A percentile compares a stretch with the other conserved stretches of the same genome.
phyloP scores from a whole-genome alignment of 208 protist species.

The Leishmania turanica region DNA sequence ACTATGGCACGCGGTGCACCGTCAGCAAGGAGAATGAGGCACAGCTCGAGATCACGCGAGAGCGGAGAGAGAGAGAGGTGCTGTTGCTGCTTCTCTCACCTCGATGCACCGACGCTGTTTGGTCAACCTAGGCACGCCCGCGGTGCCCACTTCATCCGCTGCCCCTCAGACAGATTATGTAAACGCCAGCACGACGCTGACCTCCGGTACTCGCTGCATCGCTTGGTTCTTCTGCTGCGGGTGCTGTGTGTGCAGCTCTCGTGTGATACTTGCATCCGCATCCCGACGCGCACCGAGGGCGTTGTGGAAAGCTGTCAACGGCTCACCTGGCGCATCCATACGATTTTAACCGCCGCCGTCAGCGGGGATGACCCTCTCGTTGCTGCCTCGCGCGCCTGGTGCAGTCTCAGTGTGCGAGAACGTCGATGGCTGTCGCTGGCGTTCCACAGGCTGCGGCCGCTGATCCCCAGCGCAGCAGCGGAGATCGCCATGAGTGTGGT shows the following conservation, averaged over 20 bases:
- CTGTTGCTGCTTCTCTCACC: conserved; percentile 7
- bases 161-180: background rate
- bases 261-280: background rate
- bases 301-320: background rate
- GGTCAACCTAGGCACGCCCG: background rate
- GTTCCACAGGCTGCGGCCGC: background rate
- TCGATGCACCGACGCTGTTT: background rate
- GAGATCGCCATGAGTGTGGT: background rate
- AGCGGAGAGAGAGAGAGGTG: background rate
- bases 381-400: background rate
- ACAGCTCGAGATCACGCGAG: background rate
- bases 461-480: background rate
- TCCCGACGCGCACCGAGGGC: background rate
- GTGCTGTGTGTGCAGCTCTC: background rate
- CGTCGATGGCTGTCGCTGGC: background rate
- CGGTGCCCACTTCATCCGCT: background rate
- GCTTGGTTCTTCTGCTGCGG: background rate
- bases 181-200: background rate
- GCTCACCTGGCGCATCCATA: background rate
- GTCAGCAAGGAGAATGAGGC: background rate
- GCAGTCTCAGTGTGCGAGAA: background rate
- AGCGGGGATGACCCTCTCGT: background rate
- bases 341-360: background rate
- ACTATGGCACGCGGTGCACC: background rate
- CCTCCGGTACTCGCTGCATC: background rate